A percentile compares a stretch with the other conserved stretches of the same genome.
Conservation (phyloP, 2,329 filamentous ascomycete species). For the Aurifilum marmelostoma region DNA sequence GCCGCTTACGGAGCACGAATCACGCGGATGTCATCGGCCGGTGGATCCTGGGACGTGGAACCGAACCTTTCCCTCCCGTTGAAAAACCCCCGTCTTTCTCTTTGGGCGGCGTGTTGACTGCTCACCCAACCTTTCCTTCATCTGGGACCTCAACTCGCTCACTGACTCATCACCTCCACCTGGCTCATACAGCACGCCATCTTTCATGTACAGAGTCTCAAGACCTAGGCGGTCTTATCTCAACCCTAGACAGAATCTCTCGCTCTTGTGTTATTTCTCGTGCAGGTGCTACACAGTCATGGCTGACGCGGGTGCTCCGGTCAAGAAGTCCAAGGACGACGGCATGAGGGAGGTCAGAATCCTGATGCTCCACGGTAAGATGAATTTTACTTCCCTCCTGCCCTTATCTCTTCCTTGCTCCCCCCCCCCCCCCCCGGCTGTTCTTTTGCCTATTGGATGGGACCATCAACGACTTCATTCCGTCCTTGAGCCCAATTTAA, state of each 20-base stretch:
- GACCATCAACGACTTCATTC: background rate
- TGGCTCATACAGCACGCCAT: background rate
- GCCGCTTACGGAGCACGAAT: slow-evolving; percentile 7
- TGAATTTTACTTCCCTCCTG: background rate
- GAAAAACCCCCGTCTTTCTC: background rate
- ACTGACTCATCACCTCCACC: background rate
- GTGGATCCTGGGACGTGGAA: slow-evolving; percentile 2
- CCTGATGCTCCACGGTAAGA: slow-evolving; percentile 74
- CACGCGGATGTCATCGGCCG: slow-evolving; percentile 6
- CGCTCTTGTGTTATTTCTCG: background rate
- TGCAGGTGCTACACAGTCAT: slow-evolving; percentile 19
- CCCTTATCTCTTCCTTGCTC: background rate
- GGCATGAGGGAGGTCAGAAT: slow-evolving; percentile 64
- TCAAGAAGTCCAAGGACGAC: slow-evolving; percentile 37
- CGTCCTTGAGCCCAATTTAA: too few species aligned
- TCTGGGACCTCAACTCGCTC: background rate
- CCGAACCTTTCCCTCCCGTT: background rate
- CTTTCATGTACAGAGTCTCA: slow-evolving; percentile 17
- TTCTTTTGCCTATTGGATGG: background rate
- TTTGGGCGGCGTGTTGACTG: background rate
- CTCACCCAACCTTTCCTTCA: background rate
- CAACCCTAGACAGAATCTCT: background rate
- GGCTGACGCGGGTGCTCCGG: slow-evolving; percentile 11
- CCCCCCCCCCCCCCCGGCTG: too few species aligned
- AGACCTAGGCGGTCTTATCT: slow-evolving; percentile 1